Conservation (phyloP, 1,139 yeast species). For the Candida dubliniensis region DNA sequence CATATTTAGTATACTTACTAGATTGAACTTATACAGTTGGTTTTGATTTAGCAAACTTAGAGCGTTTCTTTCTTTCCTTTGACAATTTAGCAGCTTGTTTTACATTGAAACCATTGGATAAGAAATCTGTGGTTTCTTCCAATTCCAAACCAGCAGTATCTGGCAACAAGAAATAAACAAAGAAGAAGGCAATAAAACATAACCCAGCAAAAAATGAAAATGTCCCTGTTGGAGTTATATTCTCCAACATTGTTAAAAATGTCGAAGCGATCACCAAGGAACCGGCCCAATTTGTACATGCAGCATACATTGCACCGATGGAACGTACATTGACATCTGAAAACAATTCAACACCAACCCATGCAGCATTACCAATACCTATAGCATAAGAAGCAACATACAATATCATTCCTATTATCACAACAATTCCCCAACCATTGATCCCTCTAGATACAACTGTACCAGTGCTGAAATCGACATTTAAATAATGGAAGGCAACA, state of each 20-base stretch:
- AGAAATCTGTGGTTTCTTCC: slow-evolving; percentile 83
- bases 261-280: slow-evolving; percentile 88
- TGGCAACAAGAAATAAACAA: slow-evolving; percentile 83
- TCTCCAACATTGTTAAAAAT: slow-evolving; percentile 88
- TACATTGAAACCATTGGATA: slow-evolving; percentile 83
- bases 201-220: slow-evolving; percentile 87
- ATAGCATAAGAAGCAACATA: slow-evolving; percentile 89
- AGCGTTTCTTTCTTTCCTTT: slow-evolving; percentile 40
- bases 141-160: slow-evolving; percentile 87
- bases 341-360: slow-evolving; percentile 96
- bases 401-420: slow-evolving; percentile 79
- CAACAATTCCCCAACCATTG: slow-evolving; percentile 82
- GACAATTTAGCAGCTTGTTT: slow-evolving; percentile 67
- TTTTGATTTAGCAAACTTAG: slow-evolving; percentile 17
- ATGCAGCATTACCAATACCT: slow-evolving; percentile 95
- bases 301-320: slow-evolving; percentile 85
- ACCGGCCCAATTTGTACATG: slow-evolving; percentile 97
- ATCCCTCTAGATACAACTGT: slow-evolving; percentile 50
- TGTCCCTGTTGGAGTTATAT: slow-evolving; percentile 93
- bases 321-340: slow-evolving; percentile 89
- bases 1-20: too few species aligned
- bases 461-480: slow-evolving; percentile 53
- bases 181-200: slow-evolving; percentile 65
- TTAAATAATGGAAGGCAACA: slow-evolving; percentile 82
- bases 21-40: slow-evolving; percentile 4